phyloP scores from a whole-genome alignment of 495 filamentous ascomycete genomes.

The Hyaloscypha variabilis region DNA sequence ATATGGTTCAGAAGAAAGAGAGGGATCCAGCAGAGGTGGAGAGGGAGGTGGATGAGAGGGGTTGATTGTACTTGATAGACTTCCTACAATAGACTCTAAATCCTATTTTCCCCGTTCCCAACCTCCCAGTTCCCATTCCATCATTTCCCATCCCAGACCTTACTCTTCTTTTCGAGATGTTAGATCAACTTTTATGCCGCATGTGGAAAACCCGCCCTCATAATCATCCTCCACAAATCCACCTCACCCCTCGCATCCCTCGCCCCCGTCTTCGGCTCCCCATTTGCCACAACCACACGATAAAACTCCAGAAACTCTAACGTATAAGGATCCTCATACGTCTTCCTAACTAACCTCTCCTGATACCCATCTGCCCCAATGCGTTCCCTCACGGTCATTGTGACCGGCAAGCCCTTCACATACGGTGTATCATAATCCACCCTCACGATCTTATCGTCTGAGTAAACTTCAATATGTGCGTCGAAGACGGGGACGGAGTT shows the following conservation, averaged over 20 bases:
- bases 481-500: constrained; percentile 56
- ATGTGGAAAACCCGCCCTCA: neutral
- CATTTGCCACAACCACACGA: constrained; percentile 41
- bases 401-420: constrained; percentile 46
- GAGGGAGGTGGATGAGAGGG: too few species aligned
- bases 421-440: constrained; percentile 56
- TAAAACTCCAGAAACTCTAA: constrained; percentile 51
- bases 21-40: too few species aligned
- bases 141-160: too few species aligned
- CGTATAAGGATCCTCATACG: constrained; percentile 55
- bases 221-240: constrained; percentile 32
- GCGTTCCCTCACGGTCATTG: constrained; percentile 47
- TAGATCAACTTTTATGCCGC: neutral
- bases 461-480: constrained; percentile 57
- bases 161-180: too few species aligned
- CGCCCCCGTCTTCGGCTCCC: constrained; percentile 48
- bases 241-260: constrained; percentile 53
- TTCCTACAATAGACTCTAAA: too few species aligned
- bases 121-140: too few species aligned
- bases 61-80: too few species aligned
- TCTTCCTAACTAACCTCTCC: constrained; percentile 41
- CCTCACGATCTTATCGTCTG: constrained; percentile 46
- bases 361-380: constrained; percentile 36
- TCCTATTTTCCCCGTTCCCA: too few species aligned
- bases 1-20: too few species aligned